These are phyloP conservation scores for Phytophthora lateralis DNA, from an alignment of 352 stramenopile genomes.

Conservation along the genomic window DNA sequence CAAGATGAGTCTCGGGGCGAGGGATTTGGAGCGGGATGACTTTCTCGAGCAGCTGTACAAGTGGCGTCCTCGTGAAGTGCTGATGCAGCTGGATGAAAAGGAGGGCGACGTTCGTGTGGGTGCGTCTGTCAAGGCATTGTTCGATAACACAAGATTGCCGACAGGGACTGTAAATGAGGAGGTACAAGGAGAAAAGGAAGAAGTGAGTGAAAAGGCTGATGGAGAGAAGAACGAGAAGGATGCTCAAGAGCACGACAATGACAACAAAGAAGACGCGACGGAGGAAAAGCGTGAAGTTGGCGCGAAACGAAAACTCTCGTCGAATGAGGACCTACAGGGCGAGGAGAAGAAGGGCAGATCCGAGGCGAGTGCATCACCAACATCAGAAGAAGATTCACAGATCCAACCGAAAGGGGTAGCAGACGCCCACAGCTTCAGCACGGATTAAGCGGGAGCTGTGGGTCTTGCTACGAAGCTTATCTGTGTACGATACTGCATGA, in stretches of 20 bases:
- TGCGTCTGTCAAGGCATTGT: slow-evolving; percentile 56
- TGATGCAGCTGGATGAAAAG: slow-evolving; percentile 51
- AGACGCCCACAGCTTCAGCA: slow-evolving; percentile 5
- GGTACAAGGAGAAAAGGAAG: background rate
- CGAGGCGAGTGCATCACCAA: slow-evolving; percentile 9
- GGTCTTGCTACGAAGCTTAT: slow-evolving; percentile 6
- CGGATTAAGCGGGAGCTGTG: slow-evolving; percentile 17
- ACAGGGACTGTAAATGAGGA: slow-evolving; percentile 3
- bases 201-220: background rate
- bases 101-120: slow-evolving; percentile 44
- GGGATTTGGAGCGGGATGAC: slow-evolving; percentile 67
- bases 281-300: slow-evolving; percentile 31
- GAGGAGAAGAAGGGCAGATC: slow-evolving; percentile 41
- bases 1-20: slow-evolving; percentile 82
- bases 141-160: slow-evolving; percentile 52
- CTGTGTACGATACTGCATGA: slow-evolving; percentile 31
- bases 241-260: slow-evolving; percentile 8
- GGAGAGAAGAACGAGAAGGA: slow-evolving; percentile 9
- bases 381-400: slow-evolving; percentile 14
- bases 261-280: slow-evolving; percentile 1
- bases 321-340: slow-evolving; percentile 23
- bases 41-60: slow-evolving; percentile 78
- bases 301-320: slow-evolving; percentile 34
- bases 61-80: slow-evolving; percentile 54
- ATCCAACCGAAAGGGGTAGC: slow-evolving; percentile 14